Evolutionary conservation across 1,284 basidiomycete genomes (phyloP).

Genomic region (Ceratobasidium sp.): DNA sequence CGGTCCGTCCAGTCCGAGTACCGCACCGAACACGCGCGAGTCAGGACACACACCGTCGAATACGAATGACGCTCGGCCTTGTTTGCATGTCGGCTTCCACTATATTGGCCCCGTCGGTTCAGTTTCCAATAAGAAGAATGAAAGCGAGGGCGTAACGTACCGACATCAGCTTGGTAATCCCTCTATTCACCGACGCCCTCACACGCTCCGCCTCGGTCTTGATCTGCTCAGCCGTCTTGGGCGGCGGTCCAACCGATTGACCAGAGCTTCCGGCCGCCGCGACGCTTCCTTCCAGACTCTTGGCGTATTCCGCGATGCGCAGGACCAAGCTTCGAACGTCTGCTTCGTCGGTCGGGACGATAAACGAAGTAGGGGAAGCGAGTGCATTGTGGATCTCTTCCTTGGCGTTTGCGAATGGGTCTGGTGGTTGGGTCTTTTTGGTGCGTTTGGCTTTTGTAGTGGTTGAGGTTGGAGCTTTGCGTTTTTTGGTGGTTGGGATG

Average conservation of each 20-base stretch:
- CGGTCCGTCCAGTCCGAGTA: constrained; percentile 64
- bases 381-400: background rate
- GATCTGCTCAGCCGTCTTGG: constrained; percentile 62
- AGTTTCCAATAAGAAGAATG: constrained; percentile 3
- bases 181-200: constrained; percentile 63
- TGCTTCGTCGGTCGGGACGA: background rate
- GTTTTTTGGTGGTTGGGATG: constrained; percentile 3
- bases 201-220: constrained; percentile 65
- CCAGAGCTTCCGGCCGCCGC: constrained; percentile 47
- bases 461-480: constrained; percentile 1
- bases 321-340: background rate
- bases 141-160: constrained; percentile 56
- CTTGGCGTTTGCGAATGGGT: constrained; percentile 20
- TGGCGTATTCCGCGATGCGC: constrained; percentile 63
- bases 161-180: constrained; percentile 70
- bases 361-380: constrained; percentile 13
- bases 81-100: constrained; percentile 71
- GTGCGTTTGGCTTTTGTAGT: constrained; percentile 8
- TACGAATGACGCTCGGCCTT: constrained; percentile 64
- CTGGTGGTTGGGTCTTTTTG: background rate
- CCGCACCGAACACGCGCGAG: constrained; percentile 66
- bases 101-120: constrained; percentile 53
- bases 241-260: constrained; percentile 55
- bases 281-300: constrained; percentile 61
- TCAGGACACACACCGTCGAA: constrained; percentile 71